phyloP scores from a whole-genome alignment of 192 early-diverging fungal species.

The Powellomyces hirtus region DNA sequence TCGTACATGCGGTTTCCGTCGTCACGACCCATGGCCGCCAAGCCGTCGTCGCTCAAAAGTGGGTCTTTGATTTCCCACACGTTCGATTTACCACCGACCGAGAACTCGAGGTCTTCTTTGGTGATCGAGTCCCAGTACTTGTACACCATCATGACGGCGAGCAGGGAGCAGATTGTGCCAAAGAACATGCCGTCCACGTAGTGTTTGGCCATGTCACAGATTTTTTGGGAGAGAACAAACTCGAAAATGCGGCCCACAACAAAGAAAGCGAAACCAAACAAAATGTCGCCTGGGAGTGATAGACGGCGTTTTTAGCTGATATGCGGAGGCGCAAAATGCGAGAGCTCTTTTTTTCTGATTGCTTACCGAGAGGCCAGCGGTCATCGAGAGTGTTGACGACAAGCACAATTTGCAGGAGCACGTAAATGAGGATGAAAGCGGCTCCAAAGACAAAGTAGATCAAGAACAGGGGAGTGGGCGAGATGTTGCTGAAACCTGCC shows the following conservation, averaged over 20 bases:
- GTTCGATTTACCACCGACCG: slow-evolving; percentile 77
- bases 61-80: slow-evolving; percentile 82
- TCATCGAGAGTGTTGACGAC: slow-evolving; percentile 94
- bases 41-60: slow-evolving; percentile 45
- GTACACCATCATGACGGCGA: slow-evolving; percentile 99
- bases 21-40: slow-evolving; percentile 31
- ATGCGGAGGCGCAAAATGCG: no score
- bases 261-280: slow-evolving; percentile 87
- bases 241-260: slow-evolving; percentile 79
- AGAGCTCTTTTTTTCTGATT: no score
- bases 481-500: slow-evolving; percentile 55
- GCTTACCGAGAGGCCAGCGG: slow-evolving; percentile 85
- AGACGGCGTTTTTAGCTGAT: not conserved
- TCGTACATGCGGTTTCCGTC: slow-evolving; percentile 9
- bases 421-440: slow-evolving; percentile 79
- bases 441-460: slow-evolving; percentile 87
- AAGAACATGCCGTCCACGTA: slow-evolving; percentile 98
- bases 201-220: slow-evolving; percentile 88
- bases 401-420: slow-evolving; percentile 87
- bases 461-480: slow-evolving; percentile 76
- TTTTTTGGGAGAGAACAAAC: slow-evolving; percentile 74
- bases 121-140: slow-evolving; percentile 99
- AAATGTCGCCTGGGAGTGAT: slow-evolving; percentile 62
- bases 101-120: slow-evolving; percentile 97
- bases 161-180: slow-evolving; percentile 81